Conservation (phyloP, 345 rosid species). For the Limnanthes douglasii region DNA sequence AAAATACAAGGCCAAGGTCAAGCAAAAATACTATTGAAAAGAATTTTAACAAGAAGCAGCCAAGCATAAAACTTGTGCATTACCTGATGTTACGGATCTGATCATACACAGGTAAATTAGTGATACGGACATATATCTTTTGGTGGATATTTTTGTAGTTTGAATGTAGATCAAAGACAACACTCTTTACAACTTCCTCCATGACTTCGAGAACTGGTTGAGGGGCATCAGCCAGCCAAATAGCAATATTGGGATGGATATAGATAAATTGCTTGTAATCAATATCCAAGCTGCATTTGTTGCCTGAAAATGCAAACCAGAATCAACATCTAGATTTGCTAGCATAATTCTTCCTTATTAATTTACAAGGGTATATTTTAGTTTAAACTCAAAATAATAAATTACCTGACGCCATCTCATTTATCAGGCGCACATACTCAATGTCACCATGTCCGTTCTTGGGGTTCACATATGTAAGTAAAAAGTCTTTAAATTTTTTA, state of each 20-base stretch:
- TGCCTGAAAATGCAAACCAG: slow-evolving; percentile 39
- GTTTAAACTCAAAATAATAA: not conserved
- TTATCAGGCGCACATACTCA: slow-evolving; percentile 71
- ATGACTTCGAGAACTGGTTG: slow-evolving; percentile 94
- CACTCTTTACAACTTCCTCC: slow-evolving; percentile 77
- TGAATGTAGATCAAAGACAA: slow-evolving; percentile 77
- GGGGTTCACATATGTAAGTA: slow-evolving; percentile 61
- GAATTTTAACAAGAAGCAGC: not conserved
- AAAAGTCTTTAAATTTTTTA: slow-evolving; percentile 76
- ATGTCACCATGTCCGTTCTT: slow-evolving; percentile 49
- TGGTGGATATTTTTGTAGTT: slow-evolving; percentile 78
- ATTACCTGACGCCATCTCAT: slow-evolving; percentile 86
- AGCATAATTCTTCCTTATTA: not conserved
- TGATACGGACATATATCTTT: slow-evolving; percentile 72
- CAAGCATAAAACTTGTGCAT: not conserved
- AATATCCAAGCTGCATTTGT: slow-evolving; percentile 82
- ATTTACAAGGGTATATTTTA: not conserved
- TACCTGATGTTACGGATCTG: slow-evolving; percentile 92
- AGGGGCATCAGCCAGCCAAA: slow-evolving; percentile 97
- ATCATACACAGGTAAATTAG: slow-evolving; percentile 88
- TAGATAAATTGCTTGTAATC: slow-evolving; percentile 85
- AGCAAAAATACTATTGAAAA: not conserved
- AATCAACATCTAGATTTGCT: not conserved
- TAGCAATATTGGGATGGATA: slow-evolving; percentile 89
- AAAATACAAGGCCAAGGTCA: slow-evolving; percentile 6